phyloP scores from a whole-genome alignment of 2,329 filamentous ascomycete genomes.

The Colletotrichum viniferum region DNA sequence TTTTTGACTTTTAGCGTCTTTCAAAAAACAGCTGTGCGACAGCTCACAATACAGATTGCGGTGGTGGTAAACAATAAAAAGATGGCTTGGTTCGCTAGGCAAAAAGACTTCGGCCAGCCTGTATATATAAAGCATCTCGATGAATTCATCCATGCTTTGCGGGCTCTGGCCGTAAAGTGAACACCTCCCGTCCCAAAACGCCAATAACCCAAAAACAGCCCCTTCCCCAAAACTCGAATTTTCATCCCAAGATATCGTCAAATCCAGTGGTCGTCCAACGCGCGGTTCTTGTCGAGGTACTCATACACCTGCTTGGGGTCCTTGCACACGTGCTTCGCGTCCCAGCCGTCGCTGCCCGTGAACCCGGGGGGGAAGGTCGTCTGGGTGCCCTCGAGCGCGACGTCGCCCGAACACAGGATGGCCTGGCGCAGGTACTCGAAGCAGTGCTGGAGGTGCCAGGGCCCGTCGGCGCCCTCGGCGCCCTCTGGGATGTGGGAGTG shows the following conservation, averaged over 20 bases:
- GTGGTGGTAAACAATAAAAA: not conserved
- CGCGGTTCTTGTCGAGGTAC: conserved; percentile 37
- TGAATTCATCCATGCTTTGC: not conserved
- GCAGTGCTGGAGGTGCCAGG: conserved; percentile 43
- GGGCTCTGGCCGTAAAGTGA: not conserved
- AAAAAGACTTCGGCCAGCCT: not conserved
- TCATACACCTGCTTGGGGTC: conserved; percentile 38
- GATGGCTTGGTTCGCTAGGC: not conserved
- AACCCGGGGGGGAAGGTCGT: conserved; percentile 41
- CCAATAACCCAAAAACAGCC: not conserved
- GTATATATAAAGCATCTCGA: not conserved
- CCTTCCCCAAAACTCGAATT: not conserved
- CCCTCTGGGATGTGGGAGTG: conserved; percentile 29
- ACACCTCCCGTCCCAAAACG: not conserved
- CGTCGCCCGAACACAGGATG: conserved; percentile 37
- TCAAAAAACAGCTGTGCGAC: not conserved
- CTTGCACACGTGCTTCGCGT: conserved; percentile 46
- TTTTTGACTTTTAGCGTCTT: not conserved
- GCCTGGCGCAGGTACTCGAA: conserved; percentile 39
- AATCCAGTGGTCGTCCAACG: conserved; percentile 40
- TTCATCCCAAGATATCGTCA: conserved; percentile 18
- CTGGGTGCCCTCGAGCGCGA: conserved; percentile 40
- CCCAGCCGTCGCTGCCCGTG: conserved; percentile 46
- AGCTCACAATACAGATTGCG: not conserved
- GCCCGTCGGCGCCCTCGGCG: not conserved